phyloP scores from a whole-genome alignment of 2,329 filamentous ascomycete genomes.

The Aphanocladium album region DNA sequence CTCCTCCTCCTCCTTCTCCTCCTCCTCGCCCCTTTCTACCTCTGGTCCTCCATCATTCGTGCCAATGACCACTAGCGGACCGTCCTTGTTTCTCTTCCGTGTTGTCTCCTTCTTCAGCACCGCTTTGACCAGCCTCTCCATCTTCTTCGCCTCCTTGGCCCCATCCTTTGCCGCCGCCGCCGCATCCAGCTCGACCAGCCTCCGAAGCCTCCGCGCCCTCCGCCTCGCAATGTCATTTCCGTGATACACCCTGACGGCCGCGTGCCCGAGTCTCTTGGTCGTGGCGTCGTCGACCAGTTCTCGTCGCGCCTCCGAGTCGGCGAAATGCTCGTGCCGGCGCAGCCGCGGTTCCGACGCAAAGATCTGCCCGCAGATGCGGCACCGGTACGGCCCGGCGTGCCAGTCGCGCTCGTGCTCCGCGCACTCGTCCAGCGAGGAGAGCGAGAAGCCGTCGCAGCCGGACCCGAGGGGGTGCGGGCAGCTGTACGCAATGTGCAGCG shows the following conservation, averaged over 20 bases:
- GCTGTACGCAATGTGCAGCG: not conserved
- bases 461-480: not conserved
- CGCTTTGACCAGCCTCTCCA: not conserved
- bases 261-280: too few relatives aligned
- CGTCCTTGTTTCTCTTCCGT: not conserved
- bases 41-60: not conserved
- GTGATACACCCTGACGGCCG: not conserved
- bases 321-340: not conserved
- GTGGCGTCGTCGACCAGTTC: too few relatives aligned
- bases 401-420: not conserved
- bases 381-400: conserved; percentile 8
- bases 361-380: not conserved
- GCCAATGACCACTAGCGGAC: not conserved
- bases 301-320: not conserved
- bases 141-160: not conserved
- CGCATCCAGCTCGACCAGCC: not conserved
- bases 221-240: not conserved
- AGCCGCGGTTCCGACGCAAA: not conserved
- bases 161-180: not conserved
- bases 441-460: conserved; percentile 4
- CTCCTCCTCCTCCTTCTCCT: not conserved
- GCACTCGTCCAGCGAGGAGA: not conserved
- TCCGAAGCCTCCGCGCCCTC: not conserved
- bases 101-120: not conserved
- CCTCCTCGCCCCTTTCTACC: too few relatives aligned